phyloP scores from a whole-genome alignment of 2,329 filamentous ascomycete genomes.

The Pseudocercospora fuligena region DNA sequence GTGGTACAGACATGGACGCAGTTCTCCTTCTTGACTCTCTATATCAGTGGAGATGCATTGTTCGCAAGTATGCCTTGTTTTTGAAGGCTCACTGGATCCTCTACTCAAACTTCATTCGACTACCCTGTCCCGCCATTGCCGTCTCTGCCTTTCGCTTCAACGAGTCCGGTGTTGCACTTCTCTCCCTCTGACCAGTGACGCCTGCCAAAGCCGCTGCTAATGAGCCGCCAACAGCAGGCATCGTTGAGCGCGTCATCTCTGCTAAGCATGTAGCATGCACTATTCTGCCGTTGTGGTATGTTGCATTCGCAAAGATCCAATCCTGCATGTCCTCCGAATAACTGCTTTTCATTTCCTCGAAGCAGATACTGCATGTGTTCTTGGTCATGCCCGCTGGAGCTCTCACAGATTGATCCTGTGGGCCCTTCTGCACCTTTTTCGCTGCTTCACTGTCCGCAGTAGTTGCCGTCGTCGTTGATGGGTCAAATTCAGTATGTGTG shows the following conservation, averaged over 20 bases:
- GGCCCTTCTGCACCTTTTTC: slow-evolving; percentile 56
- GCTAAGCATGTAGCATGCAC: slow-evolving; percentile 90
- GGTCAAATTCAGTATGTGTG: slow-evolving; percentile 77
- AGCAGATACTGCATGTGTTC: slow-evolving; percentile 90
- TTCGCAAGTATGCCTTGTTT: not conserved
- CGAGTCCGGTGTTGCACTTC: slow-evolving; percentile 43
- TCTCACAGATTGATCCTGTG: slow-evolving; percentile 73
- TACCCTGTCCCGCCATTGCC: slow-evolving; percentile 29
- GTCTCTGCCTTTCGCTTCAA: slow-evolving; percentile 42
- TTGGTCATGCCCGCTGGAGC: slow-evolving; percentile 77
- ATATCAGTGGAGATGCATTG: not conserved
- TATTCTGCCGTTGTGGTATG: slow-evolving; percentile 75
- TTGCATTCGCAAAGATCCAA: slow-evolving; percentile 94
- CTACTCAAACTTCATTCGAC: slow-evolving; percentile 32
- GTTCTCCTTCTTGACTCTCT: not conserved
- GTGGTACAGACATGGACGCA: not conserved
- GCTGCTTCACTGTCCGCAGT: slow-evolving; percentile 47
- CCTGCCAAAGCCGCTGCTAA: slow-evolving; percentile 31
- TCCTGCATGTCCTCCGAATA: slow-evolving; percentile 94
- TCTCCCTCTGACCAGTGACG: slow-evolving; percentile 33
- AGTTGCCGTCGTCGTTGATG: slow-evolving; percentile 54
- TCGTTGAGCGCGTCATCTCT: slow-evolving; percentile 70
- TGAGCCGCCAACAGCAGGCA: slow-evolving; percentile 13
- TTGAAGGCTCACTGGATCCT: not conserved
- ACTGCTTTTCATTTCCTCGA: slow-evolving; percentile 89